Evolutionary conservation across 164 flowering plant species (phyloP).

Genomic region (Magnolia kwangsiensis): DNA sequence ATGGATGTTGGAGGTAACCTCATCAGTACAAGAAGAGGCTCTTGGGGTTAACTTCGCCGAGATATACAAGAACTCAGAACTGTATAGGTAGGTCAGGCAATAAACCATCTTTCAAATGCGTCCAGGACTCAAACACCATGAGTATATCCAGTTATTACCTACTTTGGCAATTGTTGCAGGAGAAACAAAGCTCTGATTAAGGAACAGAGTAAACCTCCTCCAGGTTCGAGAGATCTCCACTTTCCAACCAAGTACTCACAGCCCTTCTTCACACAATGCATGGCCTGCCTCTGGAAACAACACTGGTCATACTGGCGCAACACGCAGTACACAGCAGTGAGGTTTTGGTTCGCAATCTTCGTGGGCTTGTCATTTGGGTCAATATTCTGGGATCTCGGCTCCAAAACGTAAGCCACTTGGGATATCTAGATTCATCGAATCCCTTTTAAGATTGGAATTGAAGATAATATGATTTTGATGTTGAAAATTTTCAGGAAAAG

Average conservation of each 20-base stretch:
- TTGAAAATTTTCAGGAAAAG: slow-evolving; percentile 15
- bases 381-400: slow-evolving; percentile 47
- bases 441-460: neutral
- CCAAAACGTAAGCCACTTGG: slow-evolving; percentile 25
- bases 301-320: slow-evolving; percentile 63
- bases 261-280: slow-evolving; percentile 28
- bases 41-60: slow-evolving; percentile 26
- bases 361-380: slow-evolving; percentile 38
- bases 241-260: slow-evolving; percentile 46
- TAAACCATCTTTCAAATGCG: neutral
- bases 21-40: slow-evolving; percentile 22
- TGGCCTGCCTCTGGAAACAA: slow-evolving; percentile 67
- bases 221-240: slow-evolving; percentile 27
- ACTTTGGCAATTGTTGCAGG: slow-evolving; percentile 17
- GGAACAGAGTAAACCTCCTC: slow-evolving; percentile 28
- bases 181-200: slow-evolving; percentile 29
- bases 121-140: too few species aligned
- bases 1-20: slow-evolving; percentile 32
- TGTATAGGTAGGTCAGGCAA: slow-evolving; percentile 12
- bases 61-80: slow-evolving; percentile 19
- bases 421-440: neutral
- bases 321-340: slow-evolving; percentile 45
- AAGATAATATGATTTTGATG: neutral
- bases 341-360: slow-evolving; percentile 33
- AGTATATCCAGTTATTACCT: neutral